Conservation (phyloP, 2,329 filamentous ascomycete genomes). For the Alternaria longipes region DNA sequence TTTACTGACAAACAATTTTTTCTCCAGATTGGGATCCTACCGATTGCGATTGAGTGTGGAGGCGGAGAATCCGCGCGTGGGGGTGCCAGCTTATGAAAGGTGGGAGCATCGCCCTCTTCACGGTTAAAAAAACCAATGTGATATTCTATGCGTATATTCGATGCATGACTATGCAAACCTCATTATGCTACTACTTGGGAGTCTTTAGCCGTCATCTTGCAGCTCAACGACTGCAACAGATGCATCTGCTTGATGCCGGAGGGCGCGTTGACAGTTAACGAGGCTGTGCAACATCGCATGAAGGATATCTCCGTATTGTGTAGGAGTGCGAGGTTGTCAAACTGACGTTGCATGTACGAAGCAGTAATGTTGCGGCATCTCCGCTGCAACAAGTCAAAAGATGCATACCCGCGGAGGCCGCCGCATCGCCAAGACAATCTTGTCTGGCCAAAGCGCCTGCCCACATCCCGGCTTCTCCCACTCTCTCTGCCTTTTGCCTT, state of each 20-base stretch:
- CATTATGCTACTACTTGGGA: neutral
- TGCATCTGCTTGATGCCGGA: neutral
- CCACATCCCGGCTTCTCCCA: constrained; percentile 18
- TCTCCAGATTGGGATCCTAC: constrained; percentile 59
- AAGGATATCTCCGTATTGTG: neutral
- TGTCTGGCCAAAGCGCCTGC: constrained; percentile 1
- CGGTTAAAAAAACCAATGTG: neutral
- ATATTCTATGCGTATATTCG: neutral
- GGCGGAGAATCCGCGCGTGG: constrained; percentile 25
- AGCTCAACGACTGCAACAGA: neutral
- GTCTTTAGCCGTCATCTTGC: neutral
- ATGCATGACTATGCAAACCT: neutral
- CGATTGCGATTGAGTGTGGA: constrained; percentile 44
- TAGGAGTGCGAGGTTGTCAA: neutral
- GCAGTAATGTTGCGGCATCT: constrained; percentile 10
- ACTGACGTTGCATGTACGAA: neutral
- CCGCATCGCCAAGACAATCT: constrained; percentile 5
- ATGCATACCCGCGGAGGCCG: constrained; percentile 6
- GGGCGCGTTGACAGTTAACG: neutral
- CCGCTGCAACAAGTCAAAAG: constrained; percentile 9
- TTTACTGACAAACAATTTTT: constrained; percentile 25
- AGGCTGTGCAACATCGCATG: neutral
- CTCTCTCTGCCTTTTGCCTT: constrained; percentile 4
- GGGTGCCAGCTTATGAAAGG: constrained; percentile 28
- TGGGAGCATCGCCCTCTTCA: neutral